Base-by-base conservation (phyloP, 495 filamentous ascomycete species). In the Thermochaetoides thermophila region DNA sequence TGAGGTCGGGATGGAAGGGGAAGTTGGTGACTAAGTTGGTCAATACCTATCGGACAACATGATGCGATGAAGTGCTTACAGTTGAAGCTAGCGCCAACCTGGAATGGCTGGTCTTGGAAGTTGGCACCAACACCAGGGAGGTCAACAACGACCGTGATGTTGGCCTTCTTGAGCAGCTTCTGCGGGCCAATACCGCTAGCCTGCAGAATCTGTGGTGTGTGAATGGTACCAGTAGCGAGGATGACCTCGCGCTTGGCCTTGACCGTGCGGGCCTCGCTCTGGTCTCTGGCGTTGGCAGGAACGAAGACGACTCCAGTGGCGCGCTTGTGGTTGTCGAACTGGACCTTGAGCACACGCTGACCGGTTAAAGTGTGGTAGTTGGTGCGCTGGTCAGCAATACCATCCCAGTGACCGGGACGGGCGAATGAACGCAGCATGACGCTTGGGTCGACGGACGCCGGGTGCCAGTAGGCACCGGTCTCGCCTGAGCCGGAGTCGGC, bases 191-290 rank as follows among this genome's bases (percentile, higher is more conserved):
- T 57, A 3, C 71, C 71, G 27, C 60, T 66, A 3, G 64, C 46
- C 31, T 71, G 64, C 6, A 74, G 49, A 4, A 75, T 50, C 31
- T 73, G 64, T 0, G 69, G 69, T 9, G 64, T 69, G 32, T 71
- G 64, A 16, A 75, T 46, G 1, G 63, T 53, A 14, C 71, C 71
- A 1, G 70, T 67, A 1, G 70, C 60, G 13, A 76, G 24, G 37
- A 75, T 69, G 22, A 75, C 61, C 39, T 77, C 71, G 28, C 57
- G 59, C 6, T 48, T 56, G 0, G 68, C 69, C 17, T 49, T 55
- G 5, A 68, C 52, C 0, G 34, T 40, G 2, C 21, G 19, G 7
- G 39, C 22, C 10, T 30, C 21, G 21, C 17, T 19, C n/a, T 24
- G 20, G n/a, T 21, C 27, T 0, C 38, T 43, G 5, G 41, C 27